Base-by-base conservation (phyloP, 2,329 filamentous ascomycete species). In the Pseudocercospora crystallina region DNA sequence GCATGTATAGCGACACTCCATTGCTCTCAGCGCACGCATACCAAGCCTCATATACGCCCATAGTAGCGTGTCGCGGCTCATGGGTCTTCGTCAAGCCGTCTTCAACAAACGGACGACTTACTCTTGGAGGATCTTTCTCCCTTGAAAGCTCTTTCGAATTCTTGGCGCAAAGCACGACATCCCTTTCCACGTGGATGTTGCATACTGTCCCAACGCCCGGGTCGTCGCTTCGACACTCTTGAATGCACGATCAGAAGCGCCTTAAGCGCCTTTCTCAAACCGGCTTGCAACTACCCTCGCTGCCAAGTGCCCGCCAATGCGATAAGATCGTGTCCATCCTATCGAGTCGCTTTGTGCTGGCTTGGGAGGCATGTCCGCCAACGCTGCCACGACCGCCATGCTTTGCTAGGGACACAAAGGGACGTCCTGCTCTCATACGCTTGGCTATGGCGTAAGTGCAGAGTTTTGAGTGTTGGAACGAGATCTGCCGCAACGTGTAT, bases 111-210 rank as follows among this genome's bases (percentile, higher is more conserved):
- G 20, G 20, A 4, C 20, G 4, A 4, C 20, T 26, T 26, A 3
- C 20, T 26, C 20, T 26, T 26, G 20, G 20, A 26, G 20, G 20
- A 26, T 26, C 20, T 26, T 26, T 26, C 20, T 26, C 20, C 20
- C 20, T 3, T 26, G 20, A 26, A 26, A 26, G 20, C 20, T 26
- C 20, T 26, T 26, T 26, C 41, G 41, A 43, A 43, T 43, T 43
- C 41, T 43, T 43, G 41, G 41, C 41, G 15, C 30, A 30, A 13
- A 43, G 14, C 50, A 53, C 50, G 45, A 47, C 50, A 53, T 53
- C 45, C 26, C 37, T 40, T 26, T 11, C 36, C 49, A 46, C 37
- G 37, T 44, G 40, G 14, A 40, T 17, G 8, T 17, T 17, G 14
- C 38, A 38, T 44, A 26, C 39, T 31, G 34, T 43, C 15, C 33